These are phyloP conservation scores for Xylariaceae sp. DNA, from an alignment of 2,329 filamentous ascomycete genomes.

Conservation along the genomic window DNA sequence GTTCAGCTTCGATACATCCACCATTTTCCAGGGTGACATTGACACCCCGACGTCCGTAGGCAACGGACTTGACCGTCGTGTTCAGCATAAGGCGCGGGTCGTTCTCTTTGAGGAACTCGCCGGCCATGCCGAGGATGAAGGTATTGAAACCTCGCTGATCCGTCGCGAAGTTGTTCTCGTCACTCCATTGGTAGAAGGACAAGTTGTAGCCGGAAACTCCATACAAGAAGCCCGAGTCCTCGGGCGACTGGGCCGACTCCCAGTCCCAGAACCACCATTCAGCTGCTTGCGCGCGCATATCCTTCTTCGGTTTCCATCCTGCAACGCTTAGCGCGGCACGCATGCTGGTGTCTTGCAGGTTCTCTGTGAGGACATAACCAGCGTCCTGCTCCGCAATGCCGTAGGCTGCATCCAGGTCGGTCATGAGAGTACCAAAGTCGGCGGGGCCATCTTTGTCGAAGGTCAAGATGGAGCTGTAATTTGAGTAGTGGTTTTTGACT, in stretches of 20 bases:
- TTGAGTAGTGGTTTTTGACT: constrained; percentile 51
- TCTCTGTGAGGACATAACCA: constrained; percentile 51
- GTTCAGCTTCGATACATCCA: constrained; percentile 31
- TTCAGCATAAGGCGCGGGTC: constrained; percentile 55
- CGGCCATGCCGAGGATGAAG: constrained; percentile 52
- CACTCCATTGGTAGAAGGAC: constrained; percentile 58
- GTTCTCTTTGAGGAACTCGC: constrained; percentile 49
- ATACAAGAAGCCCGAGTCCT: constrained; percentile 51
- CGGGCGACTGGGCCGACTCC: constrained; percentile 54
- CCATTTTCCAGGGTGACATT: constrained; percentile 49
- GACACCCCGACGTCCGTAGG: constrained; percentile 48
- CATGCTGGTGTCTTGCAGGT: constrained; percentile 57
- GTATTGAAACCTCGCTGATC: constrained; percentile 58
- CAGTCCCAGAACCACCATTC: constrained; percentile 53
- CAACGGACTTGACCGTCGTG: constrained; percentile 51
- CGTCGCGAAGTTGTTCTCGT: constrained; percentile 55
- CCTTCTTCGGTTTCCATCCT: constrained; percentile 55
- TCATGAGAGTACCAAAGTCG: constrained; percentile 47
- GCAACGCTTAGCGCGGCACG: constrained; percentile 54
- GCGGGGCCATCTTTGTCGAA: constrained; percentile 53
- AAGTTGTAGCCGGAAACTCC: constrained; percentile 53
- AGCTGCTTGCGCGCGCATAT: constrained; percentile 52
- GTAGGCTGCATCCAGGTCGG: constrained; percentile 45
- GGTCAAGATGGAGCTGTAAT: constrained; percentile 54
- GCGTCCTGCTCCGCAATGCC: constrained; percentile 45